Conservation (phyloP, 345 rosid species). For the Salix koriyanagi region DNA sequence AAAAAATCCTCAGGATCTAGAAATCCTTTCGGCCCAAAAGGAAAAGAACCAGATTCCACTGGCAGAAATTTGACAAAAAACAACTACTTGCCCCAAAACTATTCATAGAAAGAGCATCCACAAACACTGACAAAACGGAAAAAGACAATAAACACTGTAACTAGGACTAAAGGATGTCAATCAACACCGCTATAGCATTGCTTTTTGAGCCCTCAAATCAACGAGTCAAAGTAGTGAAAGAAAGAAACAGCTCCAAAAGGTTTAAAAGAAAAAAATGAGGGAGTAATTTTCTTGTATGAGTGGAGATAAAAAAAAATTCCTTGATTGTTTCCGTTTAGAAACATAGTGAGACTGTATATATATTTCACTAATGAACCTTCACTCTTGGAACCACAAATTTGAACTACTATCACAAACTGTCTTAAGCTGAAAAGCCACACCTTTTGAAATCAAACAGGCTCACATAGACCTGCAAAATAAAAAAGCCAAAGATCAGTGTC, state of each 20-base stretch:
- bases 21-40: conserved; percentile 25
- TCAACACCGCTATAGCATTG: conserved; percentile 17
- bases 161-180: conserved; percentile 2
- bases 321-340: conserved; percentile 16
- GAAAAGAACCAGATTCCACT: conserved; percentile 14
- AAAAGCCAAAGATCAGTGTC: conserved; percentile 4
- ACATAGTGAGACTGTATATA: conserved; percentile 15
- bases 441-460: conserved; percentile 2
- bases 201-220: conserved; percentile 34
- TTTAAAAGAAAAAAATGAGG: conserved; percentile 5
- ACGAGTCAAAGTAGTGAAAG: conserved; percentile 31
- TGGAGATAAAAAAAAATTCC: neutral
- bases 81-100: neutral
- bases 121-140: conserved; percentile 15
- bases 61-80: conserved; percentile 12
- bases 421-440: neutral
- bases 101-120: neutral
- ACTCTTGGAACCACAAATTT: conserved; percentile 4
- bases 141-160: conserved; percentile 10
- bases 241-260: conserved; percentile 25
- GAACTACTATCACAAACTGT: neutral
- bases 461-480: conserved; percentile 17
- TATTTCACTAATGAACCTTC: conserved; percentile 24
- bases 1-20: conserved; percentile 21
- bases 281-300: conserved; percentile 15